Conservation (phyloP, 805 yeast species). For the Metschnikowia cerradonensis region DNA sequence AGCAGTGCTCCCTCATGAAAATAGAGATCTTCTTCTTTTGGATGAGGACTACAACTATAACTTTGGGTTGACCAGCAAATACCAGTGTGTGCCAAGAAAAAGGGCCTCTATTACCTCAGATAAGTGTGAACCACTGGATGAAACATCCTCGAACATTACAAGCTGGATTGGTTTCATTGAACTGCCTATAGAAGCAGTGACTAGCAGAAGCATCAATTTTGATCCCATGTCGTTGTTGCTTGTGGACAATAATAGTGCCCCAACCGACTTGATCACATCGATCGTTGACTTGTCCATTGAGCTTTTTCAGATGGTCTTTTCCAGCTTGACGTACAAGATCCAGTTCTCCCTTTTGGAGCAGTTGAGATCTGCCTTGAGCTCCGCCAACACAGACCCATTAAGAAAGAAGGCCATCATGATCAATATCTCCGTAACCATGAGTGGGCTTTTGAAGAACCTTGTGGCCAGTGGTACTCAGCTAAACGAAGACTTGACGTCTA, state of each 20-base stretch:
- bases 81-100: slow-evolving; percentile 8
- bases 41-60: slow-evolving; percentile 47
- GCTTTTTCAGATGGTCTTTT: slow-evolving; percentile 66
- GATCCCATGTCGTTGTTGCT: slow-evolving; percentile 30
- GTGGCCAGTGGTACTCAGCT: slow-evolving; percentile 18
- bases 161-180: slow-evolving; percentile 35
- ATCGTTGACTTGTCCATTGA: slow-evolving; percentile 77
- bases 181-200: slow-evolving; percentile 17
- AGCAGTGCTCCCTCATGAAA: slow-evolving; percentile 21
- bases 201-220: slow-evolving; percentile 26
- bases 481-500: slow-evolving; percentile 35
- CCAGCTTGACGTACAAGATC: slow-evolving; percentile 67
- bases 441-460: slow-evolving; percentile 39
- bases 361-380: slow-evolving; percentile 50
- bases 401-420: slow-evolving; percentile 48
- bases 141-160: background rate
- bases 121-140: background rate
- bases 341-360: slow-evolving; percentile 87
- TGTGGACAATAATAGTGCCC: slow-evolving; percentile 23
- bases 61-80: slow-evolving; percentile 54
- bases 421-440: slow-evolving; percentile 62
- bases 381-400: slow-evolving; percentile 30
- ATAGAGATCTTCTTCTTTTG: slow-evolving; percentile 28
- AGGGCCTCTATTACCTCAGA: background rate
- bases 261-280: slow-evolving; percentile 30